These are phyloP conservation scores for Sistotremastrum niveocremeum DNA, from an alignment of 768 basidiomycete genomes.

Conservation along the genomic window DNA sequence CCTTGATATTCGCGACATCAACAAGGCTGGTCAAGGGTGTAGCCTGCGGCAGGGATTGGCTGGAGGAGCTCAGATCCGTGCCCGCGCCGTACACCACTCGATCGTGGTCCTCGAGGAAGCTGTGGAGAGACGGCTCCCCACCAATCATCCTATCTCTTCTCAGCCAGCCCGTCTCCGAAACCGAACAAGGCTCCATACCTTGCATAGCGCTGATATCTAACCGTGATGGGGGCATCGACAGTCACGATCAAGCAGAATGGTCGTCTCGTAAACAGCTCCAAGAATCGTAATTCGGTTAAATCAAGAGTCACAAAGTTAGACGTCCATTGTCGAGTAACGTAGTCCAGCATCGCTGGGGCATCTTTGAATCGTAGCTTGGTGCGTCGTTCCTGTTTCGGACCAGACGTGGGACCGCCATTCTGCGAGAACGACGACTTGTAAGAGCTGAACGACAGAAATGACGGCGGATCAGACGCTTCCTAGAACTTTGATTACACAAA, in stretches of 20 bases:
- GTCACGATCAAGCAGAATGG: conserved; percentile 83
- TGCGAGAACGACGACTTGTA: conserved; percentile 2
- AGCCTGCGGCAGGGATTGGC: conserved; percentile 5
- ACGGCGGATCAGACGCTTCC: conserved; percentile 23
- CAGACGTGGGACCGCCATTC: conserved; percentile 12
- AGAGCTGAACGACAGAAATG: conserved; percentile 11
- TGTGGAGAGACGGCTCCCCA: conserved; percentile 36
- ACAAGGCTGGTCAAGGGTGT: conserved; percentile 12
- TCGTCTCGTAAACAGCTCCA: conserved; percentile 64
- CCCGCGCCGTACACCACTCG: conserved; percentile 41
- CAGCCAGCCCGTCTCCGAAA: neutral
- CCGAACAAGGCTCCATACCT: conserved; percentile 23
- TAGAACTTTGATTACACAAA: conserved; percentile 17
- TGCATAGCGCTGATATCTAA: conserved; percentile 49
- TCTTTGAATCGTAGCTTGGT: conserved; percentile 27
- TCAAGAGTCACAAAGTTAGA: conserved; percentile 72
- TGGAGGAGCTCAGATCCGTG: conserved; percentile 7
- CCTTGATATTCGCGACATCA: conserved; percentile 44
- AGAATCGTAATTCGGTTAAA: conserved; percentile 35
- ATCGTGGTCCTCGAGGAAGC: conserved; percentile 69
- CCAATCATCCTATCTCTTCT: conserved; percentile 5
- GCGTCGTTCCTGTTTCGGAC: conserved; percentile 3
- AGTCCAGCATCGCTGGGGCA: conserved; percentile 44
- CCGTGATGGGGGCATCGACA: conserved; percentile 69
- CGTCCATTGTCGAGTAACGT: conserved; percentile 74